phyloP scores from a whole-genome alignment of 495 filamentous ascomycete species.

The Cairneyella variabilis region DNA sequence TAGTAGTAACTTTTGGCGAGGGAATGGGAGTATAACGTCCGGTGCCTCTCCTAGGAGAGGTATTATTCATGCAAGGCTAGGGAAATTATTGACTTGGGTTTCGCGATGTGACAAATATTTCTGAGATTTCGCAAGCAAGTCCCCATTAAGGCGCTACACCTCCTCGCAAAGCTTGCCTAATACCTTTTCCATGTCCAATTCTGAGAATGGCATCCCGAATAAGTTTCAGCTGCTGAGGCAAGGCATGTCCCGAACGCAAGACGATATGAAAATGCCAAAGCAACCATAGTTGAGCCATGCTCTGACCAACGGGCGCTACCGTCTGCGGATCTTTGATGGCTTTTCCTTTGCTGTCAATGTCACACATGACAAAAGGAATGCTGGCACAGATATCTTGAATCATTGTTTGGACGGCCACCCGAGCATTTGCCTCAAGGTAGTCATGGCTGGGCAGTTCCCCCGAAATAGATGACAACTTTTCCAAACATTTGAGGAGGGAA shows the following conservation, averaged over 20 bases:
- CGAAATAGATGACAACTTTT: neutral
- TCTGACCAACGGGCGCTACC: neutral
- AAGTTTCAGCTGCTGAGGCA: neutral
- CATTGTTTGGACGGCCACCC: neutral
- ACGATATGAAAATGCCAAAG: neutral
- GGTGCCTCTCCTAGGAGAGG: too few relatives aligned
- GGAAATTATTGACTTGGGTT: constrained; percentile 21
- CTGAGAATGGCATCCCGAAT: neutral
- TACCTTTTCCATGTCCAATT: neutral
- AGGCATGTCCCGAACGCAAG: neutral
- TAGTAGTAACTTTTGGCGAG: too few relatives aligned
- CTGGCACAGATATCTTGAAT: neutral
- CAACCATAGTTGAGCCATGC: neutral
- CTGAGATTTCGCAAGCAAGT: too few relatives aligned
- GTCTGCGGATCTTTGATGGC: neutral
- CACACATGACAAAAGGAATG: neutral
- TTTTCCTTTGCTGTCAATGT: neutral
- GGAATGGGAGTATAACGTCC: too few relatives aligned
- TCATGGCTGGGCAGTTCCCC: neutral
- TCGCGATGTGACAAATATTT: too few relatives aligned
- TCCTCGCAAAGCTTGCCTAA: neutral
- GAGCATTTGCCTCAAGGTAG: neutral
- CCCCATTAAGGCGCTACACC: neutral
- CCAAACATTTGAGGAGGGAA: neutral
- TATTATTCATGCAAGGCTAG: constrained; percentile 19